A percentile compares a stretch with the other conserved stretches of the same genome.
Evolutionary conservation across 129 eudicot species (phyloP).

Genomic region (Flaveria linearis): DNA sequence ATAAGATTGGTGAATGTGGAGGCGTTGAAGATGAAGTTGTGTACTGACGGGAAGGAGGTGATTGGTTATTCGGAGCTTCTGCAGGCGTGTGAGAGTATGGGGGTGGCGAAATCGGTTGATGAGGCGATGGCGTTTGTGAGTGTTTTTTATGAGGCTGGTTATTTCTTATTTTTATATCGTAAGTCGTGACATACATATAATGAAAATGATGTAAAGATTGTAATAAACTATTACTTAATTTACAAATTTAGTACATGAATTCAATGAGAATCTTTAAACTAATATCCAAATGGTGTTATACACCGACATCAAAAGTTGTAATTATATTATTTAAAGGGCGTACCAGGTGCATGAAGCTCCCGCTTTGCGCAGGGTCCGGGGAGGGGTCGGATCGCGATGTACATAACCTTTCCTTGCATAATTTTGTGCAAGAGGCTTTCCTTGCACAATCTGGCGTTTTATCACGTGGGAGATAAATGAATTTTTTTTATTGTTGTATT

Average conservation of each 20-base stretch:
- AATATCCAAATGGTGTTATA: background rate
- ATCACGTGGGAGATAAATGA: background rate
- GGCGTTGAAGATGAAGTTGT: constrained; percentile 71
- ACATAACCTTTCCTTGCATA: too few species aligned
- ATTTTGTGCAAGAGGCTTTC: too few species aligned
- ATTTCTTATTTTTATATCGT: background rate
- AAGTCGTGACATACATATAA: background rate
- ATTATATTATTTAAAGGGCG: background rate
- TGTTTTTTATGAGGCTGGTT: constrained; percentile 87
- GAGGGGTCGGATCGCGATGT: too few species aligned
- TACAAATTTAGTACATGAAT: background rate
- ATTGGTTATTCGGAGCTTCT: constrained; percentile 63
- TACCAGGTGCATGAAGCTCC: too few species aligned
- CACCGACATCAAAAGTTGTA: background rate
- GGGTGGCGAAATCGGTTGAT: constrained; percentile 62
- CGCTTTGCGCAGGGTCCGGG: too few species aligned
- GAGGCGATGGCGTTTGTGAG: constrained; percentile 74
- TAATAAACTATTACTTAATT: background rate
- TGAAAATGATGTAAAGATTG: background rate
- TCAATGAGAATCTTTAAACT: background rate
- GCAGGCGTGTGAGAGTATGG: constrained; percentile 59
- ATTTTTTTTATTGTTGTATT: background rate
- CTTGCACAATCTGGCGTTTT: too few species aligned
- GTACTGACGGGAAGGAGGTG: constrained; percentile 66
- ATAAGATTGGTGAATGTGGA: constrained; percentile 91